Base-by-base conservation (phyloP, 306 rosid genomes). In the Carpinus viminea region DNA sequence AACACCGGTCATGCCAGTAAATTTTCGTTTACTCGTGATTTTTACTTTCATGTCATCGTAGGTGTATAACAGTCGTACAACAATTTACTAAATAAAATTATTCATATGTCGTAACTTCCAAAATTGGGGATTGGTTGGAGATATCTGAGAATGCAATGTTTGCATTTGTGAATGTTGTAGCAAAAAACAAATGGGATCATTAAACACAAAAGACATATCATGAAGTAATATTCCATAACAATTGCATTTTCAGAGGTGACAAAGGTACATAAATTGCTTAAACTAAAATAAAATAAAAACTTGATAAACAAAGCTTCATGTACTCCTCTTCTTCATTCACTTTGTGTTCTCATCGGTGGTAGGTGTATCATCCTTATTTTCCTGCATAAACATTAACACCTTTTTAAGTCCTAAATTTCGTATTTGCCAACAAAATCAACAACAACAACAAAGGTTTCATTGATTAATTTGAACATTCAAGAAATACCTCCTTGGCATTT, bases 401-500 rank as follows among this genome's bases (percentile, higher is more conserved):
- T 4, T 57, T 15, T 45, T 20, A 81, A 43, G 15, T 43, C 70
- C 48, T 43, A 10, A 68, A 16, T 74, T 46, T 10, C 69, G n/a
- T 76, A 60, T 64, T 65, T 12, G 76, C 70, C 4, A 66, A 31
- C 15, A 41, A 75, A 46, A 6, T 9, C 18, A 4, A 51, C 1
- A 61, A n/a, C 4, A 36, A 59, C 18, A 24, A 41, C 7, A 6
- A 41, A 41, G 2, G 6, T 38, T 36, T 2, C 38, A 4, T 36
- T 38, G 6, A 13, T 9, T 65, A 3, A 16, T 57, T 55, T 20
- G 20, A 60, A 81, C 24, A 26, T 26, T 53, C 26, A 53, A 17
- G 11, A 59, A 38, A 31, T 60, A 80, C 83, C 76, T 72, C 87
- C 52, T 85, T 76, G 46, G 26, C 70, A 45, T 60, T 62, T 68